These are phyloP conservation scores for Cucumis cinereus DNA, from an alignment of 306 rosid genomes.

Conservation along the genomic window DNA sequence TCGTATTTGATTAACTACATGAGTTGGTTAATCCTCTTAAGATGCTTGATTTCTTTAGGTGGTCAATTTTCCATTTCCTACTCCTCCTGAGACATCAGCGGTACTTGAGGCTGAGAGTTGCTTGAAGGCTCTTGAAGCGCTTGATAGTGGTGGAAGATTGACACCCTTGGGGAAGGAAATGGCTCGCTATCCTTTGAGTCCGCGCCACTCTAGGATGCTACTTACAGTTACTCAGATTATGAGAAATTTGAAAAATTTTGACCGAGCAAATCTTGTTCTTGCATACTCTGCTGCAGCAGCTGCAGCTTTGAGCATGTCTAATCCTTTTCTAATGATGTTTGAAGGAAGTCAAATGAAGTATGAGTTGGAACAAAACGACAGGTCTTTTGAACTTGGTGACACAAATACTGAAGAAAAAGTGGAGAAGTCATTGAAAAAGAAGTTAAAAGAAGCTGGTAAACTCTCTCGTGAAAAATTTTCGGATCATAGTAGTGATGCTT, in stretches of 20 bases:
- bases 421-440: conserved; percentile 46
- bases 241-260: conserved; percentile 30
- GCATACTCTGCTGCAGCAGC: conserved; percentile 76
- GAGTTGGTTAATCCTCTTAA: neutral
- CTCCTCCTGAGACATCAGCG: conserved; percentile 51
- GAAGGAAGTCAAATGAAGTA: conserved; percentile 37
- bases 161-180: conserved; percentile 70
- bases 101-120: conserved; percentile 73
- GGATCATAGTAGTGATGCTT: conserved; percentile 64
- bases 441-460: conserved; percentile 52
- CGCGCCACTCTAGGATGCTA: conserved; percentile 92
- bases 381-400: conserved; percentile 11
- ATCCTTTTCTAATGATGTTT: conserved; percentile 55
- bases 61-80: conserved; percentile 79
- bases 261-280: conserved; percentile 41
- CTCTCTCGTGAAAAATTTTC: conserved; percentile 46
- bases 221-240: conserved; percentile 55
- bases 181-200: conserved; percentile 87
- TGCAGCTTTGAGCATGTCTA: conserved; percentile 80
- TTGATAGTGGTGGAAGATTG: conserved; percentile 46
- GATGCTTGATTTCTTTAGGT: conserved; percentile 27
- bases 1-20: neutral
- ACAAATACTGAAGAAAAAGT: conserved; percentile 26
- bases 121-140: conserved; percentile 80
- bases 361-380: conserved; percentile 24